phyloP scores from a whole-genome alignment of 352 stramenopile genomes.

The Phytopythium boreale region DNA sequence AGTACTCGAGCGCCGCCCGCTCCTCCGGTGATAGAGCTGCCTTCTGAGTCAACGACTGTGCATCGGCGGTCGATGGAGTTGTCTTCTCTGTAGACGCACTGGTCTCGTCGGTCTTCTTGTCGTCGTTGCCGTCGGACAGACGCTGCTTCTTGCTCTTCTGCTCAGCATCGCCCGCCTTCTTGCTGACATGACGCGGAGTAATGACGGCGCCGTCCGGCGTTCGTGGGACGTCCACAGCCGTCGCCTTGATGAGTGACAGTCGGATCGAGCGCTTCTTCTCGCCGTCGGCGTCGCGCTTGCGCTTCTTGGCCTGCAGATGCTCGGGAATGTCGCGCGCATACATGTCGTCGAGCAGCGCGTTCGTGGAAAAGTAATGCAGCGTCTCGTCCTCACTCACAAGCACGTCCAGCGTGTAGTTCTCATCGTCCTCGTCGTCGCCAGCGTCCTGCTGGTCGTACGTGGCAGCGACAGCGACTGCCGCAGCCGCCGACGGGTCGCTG shows the following conservation, averaged over 20 bases:
- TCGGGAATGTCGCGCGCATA: slow-evolving; percentile 65
- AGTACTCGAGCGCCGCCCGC: slow-evolving; percentile 36
- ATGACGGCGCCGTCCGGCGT: slow-evolving; percentile 40
- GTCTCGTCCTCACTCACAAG: slow-evolving; percentile 64
- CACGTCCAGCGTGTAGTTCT: slow-evolving; percentile 71
- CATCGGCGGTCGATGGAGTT: slow-evolving; percentile 9
- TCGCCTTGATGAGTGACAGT: slow-evolving; percentile 64
- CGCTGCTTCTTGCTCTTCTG: slow-evolving; percentile 1
- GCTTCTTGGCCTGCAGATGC: slow-evolving; percentile 51
- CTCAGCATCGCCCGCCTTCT: neutral
- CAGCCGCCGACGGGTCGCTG: neutral
- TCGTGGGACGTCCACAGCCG: slow-evolving; percentile 48
- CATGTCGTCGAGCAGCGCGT: slow-evolving; percentile 53
- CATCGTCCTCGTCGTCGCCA: slow-evolving; percentile 31
- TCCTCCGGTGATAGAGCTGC: slow-evolving; percentile 8
- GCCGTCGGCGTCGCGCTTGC: slow-evolving; percentile 24
- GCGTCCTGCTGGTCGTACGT: neutral
- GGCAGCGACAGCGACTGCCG: slow-evolving; percentile 2
- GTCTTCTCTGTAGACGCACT: slow-evolving; percentile 12
- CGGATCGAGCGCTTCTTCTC: slow-evolving; percentile 45
- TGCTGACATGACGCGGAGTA: slow-evolving; percentile 8
- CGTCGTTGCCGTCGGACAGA: neutral
- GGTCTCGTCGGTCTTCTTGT: slow-evolving; percentile 9
- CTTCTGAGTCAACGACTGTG: slow-evolving; percentile 1
- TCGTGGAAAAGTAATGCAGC: slow-evolving; percentile 80